These are phyloP conservation scores for Canavalia ensiformis DNA, from an alignment of 306 rosid genomes.

Conservation along the genomic window DNA sequence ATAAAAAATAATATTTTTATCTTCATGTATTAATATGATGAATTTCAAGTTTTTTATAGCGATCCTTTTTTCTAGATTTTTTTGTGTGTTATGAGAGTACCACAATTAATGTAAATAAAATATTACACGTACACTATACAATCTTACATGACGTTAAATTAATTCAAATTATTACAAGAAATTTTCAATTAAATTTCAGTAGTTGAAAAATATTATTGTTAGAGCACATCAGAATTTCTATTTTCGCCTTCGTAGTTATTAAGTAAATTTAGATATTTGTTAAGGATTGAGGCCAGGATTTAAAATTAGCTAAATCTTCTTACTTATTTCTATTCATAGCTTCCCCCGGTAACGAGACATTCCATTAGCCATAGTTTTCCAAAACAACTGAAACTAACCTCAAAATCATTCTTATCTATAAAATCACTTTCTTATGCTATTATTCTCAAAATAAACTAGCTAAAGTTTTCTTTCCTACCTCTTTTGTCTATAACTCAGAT, in stretches of 20 bases:
- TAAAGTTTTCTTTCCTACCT: not conserved
- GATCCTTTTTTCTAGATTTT: too few species aligned
- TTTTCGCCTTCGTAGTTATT: too few species aligned
- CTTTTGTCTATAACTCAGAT: not conserved
- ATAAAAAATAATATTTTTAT: too few species aligned
- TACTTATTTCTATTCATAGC: constrained; percentile 11
- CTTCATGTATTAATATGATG: too few species aligned
- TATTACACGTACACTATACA: not conserved
- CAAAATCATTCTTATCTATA: not conserved
- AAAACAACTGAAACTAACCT: constrained; percentile 45
- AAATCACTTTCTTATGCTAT: not conserved
- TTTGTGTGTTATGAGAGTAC: too few species aligned
- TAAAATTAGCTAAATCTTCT: not conserved
- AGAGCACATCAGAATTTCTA: not conserved
- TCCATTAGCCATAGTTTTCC: not conserved
- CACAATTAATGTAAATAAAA: too few species aligned
- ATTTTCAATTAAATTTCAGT: not conserved
- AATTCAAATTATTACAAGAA: too few species aligned
- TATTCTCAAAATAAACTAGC: not conserved
- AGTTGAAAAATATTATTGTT: not conserved
- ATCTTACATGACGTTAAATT: not conserved
- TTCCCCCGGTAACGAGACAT: too few species aligned
- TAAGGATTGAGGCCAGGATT: too few species aligned
- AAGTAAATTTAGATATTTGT: constrained; percentile 1
- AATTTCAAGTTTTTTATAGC: too few species aligned